Evolutionary conservation across 2,329 filamentous ascomycete genomes (phyloP), one percentile per base, ranked within the genome.

Genomic region (Ambrosiella xylebori): DNA sequence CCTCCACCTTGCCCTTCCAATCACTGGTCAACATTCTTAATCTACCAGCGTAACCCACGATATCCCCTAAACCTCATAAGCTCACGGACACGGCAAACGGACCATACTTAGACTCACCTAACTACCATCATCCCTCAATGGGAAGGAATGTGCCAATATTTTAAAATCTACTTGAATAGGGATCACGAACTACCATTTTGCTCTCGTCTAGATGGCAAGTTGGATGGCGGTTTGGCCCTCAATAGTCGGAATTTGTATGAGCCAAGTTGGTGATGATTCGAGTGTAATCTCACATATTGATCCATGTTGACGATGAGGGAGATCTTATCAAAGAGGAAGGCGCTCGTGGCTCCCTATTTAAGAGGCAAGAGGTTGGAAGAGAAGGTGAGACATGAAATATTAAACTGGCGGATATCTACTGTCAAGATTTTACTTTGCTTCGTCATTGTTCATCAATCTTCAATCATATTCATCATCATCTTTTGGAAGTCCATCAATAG

Each of bases 141-240:
- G 47, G 47, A 19, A 51, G 15, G 47, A 51, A 51, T 51, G 47
- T 51, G 19, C 47, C 47, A 51, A 51, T 51, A 51, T 51, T 51
- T 51, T 6, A 36, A 7, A 9, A 19, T 35, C 9, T 27, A 51
- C 19, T 51, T 27, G 13, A 35, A 35, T 51, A 51, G 47, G 47
- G 47, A 35, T 51, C 13, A 9, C 15, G 7, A 35, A n/a, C 39
- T 27, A 27, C 19, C 4, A n/a, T 51, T 15, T 51, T 2, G 17
- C 19, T 1, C 27, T 19, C 9, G 2, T 6, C 6, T 6, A 9
- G 19, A n/a, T 51, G 47, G 4, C 9, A 11, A 36, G 15, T 9
- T 19, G 27, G 6, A 35, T 19, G 19, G n/a, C 17, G 13, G 8
- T 35, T 9, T 15, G 19, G 47, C 27, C 27, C 8, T 51, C 9